Conservation (phyloP, 1,284 basidiomycete genomes). For the Chondrostereum purpureum region DNA sequence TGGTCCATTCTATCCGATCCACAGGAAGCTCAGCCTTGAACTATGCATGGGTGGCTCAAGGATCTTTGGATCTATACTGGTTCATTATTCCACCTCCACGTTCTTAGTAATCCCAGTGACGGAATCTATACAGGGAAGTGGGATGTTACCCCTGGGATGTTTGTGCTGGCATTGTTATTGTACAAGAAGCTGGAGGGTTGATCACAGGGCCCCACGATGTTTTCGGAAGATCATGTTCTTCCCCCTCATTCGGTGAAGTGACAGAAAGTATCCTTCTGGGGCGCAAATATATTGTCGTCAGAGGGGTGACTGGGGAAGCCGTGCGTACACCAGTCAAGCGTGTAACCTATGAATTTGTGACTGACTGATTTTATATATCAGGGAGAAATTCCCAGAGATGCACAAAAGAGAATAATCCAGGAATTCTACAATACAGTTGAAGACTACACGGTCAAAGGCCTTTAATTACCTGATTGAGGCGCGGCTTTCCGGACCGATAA, state of each 20-base stretch:
- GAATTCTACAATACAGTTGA: constrained; percentile 83
- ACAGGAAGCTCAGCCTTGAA: constrained; percentile 86
- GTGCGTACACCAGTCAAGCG: too few relatives aligned
- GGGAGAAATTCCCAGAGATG: constrained; percentile 60
- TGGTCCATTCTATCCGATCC: constrained; percentile 83
- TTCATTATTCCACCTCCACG: constrained; percentile 25
- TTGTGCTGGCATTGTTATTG: constrained; percentile 89
- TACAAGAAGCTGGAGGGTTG: constrained; percentile 81
- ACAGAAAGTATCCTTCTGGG: constrained; percentile 72
- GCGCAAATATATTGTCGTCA: constrained; percentile 81
- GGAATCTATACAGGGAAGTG: constrained; percentile 64
- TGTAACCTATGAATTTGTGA: too few relatives aligned
- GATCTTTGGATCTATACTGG: constrained; percentile 81
- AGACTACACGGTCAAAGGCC: constrained; percentile 33
- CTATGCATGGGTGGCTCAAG: constrained; percentile 78
- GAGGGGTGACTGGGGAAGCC: constrained; percentile 54
- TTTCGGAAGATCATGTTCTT: constrained; percentile 31
- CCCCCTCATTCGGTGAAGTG: constrained; percentile 43
- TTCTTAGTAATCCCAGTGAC: not conserved
- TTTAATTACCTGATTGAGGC: not conserved
- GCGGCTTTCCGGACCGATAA: not conserved
- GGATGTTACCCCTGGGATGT: constrained; percentile 95
- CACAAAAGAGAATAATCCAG: constrained; percentile 74
- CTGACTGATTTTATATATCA: not conserved
- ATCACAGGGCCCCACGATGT: constrained; percentile 63